These are phyloP conservation scores for Rhizopogon roseolus DNA, from an alignment of 768 basidiomycete genomes.

Conservation along the genomic window DNA sequence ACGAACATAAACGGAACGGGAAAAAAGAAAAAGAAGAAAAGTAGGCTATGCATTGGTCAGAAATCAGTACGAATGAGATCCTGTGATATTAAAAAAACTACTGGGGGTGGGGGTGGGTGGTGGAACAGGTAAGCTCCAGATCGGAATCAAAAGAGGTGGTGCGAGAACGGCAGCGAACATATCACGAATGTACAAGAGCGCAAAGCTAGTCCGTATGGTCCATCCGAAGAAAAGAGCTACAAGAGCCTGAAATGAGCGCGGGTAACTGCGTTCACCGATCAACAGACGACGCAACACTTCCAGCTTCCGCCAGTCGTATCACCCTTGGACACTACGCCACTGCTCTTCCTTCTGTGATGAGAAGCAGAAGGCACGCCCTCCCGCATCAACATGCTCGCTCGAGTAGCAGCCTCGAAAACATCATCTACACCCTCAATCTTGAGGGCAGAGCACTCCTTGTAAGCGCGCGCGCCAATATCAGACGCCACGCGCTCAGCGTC, in stretches of 20 bases:
- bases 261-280: slow-evolving; percentile 8
- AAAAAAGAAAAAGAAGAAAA: slow-evolving; percentile 1
- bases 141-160: not conserved
- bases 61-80: slow-evolving; percentile 10
- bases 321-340: slow-evolving; percentile 30
- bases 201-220: not conserved
- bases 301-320: slow-evolving; percentile 41
- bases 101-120: not conserved
- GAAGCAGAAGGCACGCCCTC: slow-evolving; percentile 62
- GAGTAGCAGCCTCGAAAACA: slow-evolving; percentile 94
- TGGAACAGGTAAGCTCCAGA: not conserved
- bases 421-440: slow-evolving; percentile 93
- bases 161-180: not conserved
- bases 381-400: slow-evolving; percentile 94
- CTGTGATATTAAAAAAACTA: slow-evolving; percentile 9
- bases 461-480: slow-evolving; percentile 85
- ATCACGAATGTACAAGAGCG: slow-evolving; percentile 1
- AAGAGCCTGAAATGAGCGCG: not conserved
- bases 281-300: slow-evolving; percentile 71
- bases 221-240: not conserved
- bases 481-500: slow-evolving; percentile 80
- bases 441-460: slow-evolving; percentile 92
- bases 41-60: slow-evolving; percentile 11
- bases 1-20: not conserved
- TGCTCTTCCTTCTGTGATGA: slow-evolving; percentile 53